These are phyloP conservation scores for Xanthoceras sorbifolium DNA, from an alignment of 345 rosid genomes.

Conservation along the genomic window DNA sequence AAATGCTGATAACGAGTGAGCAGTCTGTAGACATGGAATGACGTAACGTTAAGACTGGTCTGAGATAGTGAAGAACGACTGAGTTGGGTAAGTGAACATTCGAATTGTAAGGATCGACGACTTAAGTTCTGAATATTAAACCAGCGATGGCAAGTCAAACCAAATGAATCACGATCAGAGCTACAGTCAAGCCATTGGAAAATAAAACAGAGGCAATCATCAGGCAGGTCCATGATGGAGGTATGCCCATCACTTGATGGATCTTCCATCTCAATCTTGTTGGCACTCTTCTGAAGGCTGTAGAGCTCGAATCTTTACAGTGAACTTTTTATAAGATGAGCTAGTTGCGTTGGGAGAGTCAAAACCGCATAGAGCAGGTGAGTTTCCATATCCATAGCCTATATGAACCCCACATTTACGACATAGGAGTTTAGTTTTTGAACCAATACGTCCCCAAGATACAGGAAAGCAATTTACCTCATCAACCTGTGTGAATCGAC, in stretches of 20 bases:
- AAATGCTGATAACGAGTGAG: conserved; percentile 70
- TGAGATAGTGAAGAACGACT: conserved; percentile 38
- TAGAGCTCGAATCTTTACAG: conserved; percentile 52
- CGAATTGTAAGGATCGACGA: conserved; percentile 56
- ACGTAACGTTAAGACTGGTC: conserved; percentile 27
- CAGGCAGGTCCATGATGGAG: conserved; percentile 58
- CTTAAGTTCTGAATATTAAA: conserved; percentile 59
- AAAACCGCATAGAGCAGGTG: conserved; percentile 57
- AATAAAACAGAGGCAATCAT: conserved; percentile 73
- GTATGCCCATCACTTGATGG: conserved; percentile 33
- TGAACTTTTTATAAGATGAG: conserved; percentile 47
- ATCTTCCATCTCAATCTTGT: conserved; percentile 45
- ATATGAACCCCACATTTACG: conserved; percentile 66
- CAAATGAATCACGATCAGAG: conserved; percentile 68
- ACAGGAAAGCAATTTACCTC: conserved; percentile 58
- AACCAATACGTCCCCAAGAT: conserved; percentile 40
- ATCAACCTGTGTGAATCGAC: conserved; percentile 63
- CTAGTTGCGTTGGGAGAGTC: conserved; percentile 46
- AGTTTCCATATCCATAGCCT: conserved; percentile 59
- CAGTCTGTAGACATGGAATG: conserved; percentile 54
- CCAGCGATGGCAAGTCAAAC: conserved; percentile 70
- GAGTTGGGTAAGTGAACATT: conserved; percentile 46
- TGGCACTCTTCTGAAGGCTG: conserved; percentile 53
- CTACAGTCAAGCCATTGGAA: conserved; percentile 48
- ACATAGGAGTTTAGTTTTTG: conserved; percentile 61